These are phyloP conservation scores for Echeveria elegans DNA, from an alignment of 164 flowering plant species.

Conservation along the genomic window DNA sequence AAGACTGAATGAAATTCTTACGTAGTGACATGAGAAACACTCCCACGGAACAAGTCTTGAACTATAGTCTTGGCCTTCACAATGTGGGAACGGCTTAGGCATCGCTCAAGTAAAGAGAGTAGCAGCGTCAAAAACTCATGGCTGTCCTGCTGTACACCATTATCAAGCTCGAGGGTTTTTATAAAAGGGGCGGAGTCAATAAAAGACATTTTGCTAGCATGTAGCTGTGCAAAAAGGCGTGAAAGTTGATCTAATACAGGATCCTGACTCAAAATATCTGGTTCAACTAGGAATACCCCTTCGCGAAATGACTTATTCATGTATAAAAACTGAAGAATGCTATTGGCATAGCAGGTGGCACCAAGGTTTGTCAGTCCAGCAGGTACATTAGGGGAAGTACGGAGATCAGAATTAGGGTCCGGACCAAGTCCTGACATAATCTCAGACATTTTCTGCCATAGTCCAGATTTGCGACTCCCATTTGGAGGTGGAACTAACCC, in stretches of 20 bases:
- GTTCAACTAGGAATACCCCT: conserved; percentile 75
- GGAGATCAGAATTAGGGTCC: conserved; percentile 63
- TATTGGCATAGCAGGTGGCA: conserved; percentile 97
- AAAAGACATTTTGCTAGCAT: conserved; percentile 62
- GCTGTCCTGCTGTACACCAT: conserved; percentile 95
- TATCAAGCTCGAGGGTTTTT: conserved; percentile 80
- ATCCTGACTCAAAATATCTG: conserved; percentile 49
- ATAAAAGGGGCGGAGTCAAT: conserved; percentile 92
- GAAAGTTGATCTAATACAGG: conserved; percentile 80
- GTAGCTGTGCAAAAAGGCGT: conserved; percentile 80
- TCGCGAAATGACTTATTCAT: conserved; percentile 73
- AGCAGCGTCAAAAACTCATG: conserved; percentile 92
- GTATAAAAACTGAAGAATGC: conserved; percentile 87
- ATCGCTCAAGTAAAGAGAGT: conserved; percentile 80
- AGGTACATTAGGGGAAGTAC: conserved; percentile 50
- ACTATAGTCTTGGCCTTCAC: conserved; percentile 67
- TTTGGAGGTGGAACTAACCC: conserved; percentile 68
- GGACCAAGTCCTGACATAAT: conserved; percentile 55
- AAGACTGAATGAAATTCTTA: conserved; percentile 21
- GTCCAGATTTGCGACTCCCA: conserved; percentile 77
- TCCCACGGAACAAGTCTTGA: conserved; percentile 95
- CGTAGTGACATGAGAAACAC: conserved; percentile 87
- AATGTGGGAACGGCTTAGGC: conserved; percentile 53
- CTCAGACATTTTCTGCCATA: conserved; percentile 88
- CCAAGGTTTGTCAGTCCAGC: conserved; percentile 92